phyloP scores from a whole-genome alignment of 2,329 filamentous ascomycete species.

The Arthroderma sp. region DNA sequence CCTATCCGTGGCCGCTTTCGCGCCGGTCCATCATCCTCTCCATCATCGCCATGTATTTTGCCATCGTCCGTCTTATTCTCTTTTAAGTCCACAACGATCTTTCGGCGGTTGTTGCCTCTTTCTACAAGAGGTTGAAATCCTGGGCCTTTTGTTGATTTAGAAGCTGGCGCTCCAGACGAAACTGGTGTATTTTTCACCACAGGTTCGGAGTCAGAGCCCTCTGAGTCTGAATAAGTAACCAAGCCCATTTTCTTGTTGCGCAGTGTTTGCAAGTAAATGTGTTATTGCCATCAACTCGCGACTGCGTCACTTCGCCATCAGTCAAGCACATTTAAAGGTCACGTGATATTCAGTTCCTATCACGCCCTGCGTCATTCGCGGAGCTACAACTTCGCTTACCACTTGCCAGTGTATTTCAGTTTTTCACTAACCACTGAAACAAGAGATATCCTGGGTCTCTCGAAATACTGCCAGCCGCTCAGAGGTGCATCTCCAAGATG shows the following conservation, averaged over 20 bases:
- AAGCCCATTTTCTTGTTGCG: slow-evolving; percentile 47
- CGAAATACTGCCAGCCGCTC: too few species aligned
- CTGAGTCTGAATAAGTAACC: slow-evolving; percentile 73
- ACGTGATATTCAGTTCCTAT: too few species aligned
- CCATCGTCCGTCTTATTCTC: slow-evolving; percentile 28
- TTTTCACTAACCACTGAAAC: too few species aligned
- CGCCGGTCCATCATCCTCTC: slow-evolving; percentile 21
- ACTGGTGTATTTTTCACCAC: slow-evolving; percentile 10
- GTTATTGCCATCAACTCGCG: too few species aligned
- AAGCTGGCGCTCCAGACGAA: slow-evolving; percentile 2
- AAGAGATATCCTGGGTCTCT: too few species aligned
- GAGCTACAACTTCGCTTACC: too few species aligned
- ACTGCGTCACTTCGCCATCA: too few species aligned
- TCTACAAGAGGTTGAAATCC: slow-evolving; percentile 67
- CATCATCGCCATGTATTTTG: slow-evolving; percentile 10
- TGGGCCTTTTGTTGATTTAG: slow-evolving; percentile 15
- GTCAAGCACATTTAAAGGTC: too few species aligned
- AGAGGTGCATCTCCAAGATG: too few species aligned
- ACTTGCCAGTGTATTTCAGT: too few species aligned
- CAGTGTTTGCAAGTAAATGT: too few species aligned
- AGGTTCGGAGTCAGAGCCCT: slow-evolving; percentile 30
- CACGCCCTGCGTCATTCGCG: too few species aligned
- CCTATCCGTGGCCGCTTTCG: slow-evolving; percentile 4
- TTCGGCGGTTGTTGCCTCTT: slow-evolving; percentile 67
- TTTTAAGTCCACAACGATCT: slow-evolving; percentile 60